Base-by-base conservation (phyloP, 2,329 filamentous ascomycete species). In the Zasmidium citrigriseum region DNA sequence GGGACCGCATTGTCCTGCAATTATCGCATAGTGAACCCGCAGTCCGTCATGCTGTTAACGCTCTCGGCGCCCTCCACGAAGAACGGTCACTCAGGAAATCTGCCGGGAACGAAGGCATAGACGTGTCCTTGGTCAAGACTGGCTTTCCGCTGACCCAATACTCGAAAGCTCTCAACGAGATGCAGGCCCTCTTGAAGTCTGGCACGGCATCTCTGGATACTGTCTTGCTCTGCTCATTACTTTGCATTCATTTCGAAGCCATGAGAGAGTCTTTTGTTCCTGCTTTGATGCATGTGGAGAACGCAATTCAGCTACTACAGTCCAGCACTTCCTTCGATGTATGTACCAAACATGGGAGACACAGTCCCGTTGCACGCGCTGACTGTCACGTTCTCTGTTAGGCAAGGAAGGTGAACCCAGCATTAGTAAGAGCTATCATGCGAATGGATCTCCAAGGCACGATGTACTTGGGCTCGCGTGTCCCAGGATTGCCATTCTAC, bases 171-270 rank as follows among this genome's bases (percentile, higher is more conserved):
- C 64, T 74, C 18, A 66, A 64, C 5, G 65, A 62, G 22, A 65
- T 74, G 54, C 68, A 68, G 38, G 27, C 50, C 18, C 61, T 71
- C 27, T 57, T 73, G n/a, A 58, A 62, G 25, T 51, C 49, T 14
- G 60, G 61, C 20, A 59, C 55, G 7, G 57, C 61, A 9, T 59
- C 66, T 3, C 48, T 70, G 47, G 68, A 73, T 25, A 53, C 68
- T 9, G 62, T 72, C 10, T 57, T 73, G 7, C 52, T 73, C 3
- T 71, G 68, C 55, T 68, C 67, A 14, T 55, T 74, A 16, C 34
- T 74, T 21, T 70, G 68, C 57, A 66, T 71, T 12, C 69, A 72
- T 38, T 71, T 73, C 52, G 72, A 74, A 53, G 63, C 68, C n/a
- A 54, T 73, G 23, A 62, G 68, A 23, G 69, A 72, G 23, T 62